These are phyloP conservation scores for Phyllosticta citrichinensis DNA, from an alignment of 2,329 filamentous ascomycete species.

Conservation along the genomic window DNA sequence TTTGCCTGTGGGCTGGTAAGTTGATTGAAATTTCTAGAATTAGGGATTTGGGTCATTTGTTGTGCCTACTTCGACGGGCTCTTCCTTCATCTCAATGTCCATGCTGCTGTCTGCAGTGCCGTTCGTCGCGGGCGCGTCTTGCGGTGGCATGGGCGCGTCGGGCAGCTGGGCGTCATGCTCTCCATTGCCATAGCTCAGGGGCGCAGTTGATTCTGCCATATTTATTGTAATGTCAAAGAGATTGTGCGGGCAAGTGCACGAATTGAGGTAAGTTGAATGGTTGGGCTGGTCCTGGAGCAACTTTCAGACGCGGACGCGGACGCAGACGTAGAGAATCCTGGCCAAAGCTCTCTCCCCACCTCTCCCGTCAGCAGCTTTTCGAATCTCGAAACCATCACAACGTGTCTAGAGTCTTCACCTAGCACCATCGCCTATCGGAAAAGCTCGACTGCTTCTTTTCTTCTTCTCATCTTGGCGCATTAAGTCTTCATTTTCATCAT, in stretches of 20 bases:
- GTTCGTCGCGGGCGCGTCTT: slow-evolving; percentile 14
- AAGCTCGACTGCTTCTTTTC: too few species aligned
- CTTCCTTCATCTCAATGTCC: slow-evolving; percentile 29
- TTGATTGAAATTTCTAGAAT: slow-evolving; percentile 9
- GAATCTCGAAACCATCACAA: too few species aligned
- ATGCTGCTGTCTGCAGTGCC: slow-evolving; percentile 13
- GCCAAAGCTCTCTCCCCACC: slow-evolving; percentile 1
- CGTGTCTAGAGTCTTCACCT: too few species aligned
- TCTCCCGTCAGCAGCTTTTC: too few species aligned
- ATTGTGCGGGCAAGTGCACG: not conserved
- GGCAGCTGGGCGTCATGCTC: not conserved
- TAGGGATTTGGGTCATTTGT: not conserved
- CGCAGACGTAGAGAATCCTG: slow-evolving; percentile 2
- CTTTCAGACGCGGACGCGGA: not conserved
- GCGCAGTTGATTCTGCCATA: not conserved
- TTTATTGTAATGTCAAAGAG: not conserved
- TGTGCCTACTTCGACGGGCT: slow-evolving; percentile 17
- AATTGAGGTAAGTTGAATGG: not conserved
- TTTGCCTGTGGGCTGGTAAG: slow-evolving; percentile 10
- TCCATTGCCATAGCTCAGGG: not conserved
- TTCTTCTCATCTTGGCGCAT: too few species aligned
- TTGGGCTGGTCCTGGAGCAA: not conserved
- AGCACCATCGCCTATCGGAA: too few species aligned
- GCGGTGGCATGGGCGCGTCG: slow-evolving; percentile 6
- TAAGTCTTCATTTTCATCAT: too few species aligned